Evolutionary conservation across 2,329 filamentous ascomycete species (phyloP), one percentile per base, ranked within the genome.

Genomic region (Dactylellina sp.): DNA sequence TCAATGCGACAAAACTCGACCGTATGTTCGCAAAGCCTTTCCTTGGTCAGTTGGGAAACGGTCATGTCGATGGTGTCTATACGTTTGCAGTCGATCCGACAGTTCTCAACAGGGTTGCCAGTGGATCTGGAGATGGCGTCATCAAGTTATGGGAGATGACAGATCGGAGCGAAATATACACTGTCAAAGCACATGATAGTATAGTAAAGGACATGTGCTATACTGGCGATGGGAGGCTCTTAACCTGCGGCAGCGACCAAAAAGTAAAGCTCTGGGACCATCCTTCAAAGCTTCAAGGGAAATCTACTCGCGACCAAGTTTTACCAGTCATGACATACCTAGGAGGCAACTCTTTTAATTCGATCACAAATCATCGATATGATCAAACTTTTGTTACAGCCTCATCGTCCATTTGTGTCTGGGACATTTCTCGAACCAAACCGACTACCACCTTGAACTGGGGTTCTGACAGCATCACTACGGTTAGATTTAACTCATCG

Each of bases 31-130:
- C 89, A 28, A 85, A 89, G 60, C 91, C 91, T 2, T 97, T 97
- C 79, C 83, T 99, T 47, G 91, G 87, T 0, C 92, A 97, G 81
- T 87, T 99, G 22, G 94, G 94, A 61, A 86, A 88, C 32, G 94
- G 95, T 18, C 95, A 99, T 82, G 91, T 97, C 64, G 95, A 99
- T 79, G 95, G 95, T 76, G 88, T 91, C 7, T 95, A 94, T 81
- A 87, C 87, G 37, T 88, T 95, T 81, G 89, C 90, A 71, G 93
- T 93, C 81, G 92, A 95, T 78, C 90, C 90, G 5, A 88, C 87
- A 77, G 89, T 89, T 6, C 82, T 94, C 24, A 86, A 92, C 78
- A 85, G 89, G 66, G 87, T 93, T 77, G 92, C 93, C 5, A 94
- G 91, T 79, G 93, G 91, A 46, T 92, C 90, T 77, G 93, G 93